Evolutionary conservation across 2,329 filamentous ascomycete species (phyloP).

Genomic region (Niveomyces coronatus): DNA sequence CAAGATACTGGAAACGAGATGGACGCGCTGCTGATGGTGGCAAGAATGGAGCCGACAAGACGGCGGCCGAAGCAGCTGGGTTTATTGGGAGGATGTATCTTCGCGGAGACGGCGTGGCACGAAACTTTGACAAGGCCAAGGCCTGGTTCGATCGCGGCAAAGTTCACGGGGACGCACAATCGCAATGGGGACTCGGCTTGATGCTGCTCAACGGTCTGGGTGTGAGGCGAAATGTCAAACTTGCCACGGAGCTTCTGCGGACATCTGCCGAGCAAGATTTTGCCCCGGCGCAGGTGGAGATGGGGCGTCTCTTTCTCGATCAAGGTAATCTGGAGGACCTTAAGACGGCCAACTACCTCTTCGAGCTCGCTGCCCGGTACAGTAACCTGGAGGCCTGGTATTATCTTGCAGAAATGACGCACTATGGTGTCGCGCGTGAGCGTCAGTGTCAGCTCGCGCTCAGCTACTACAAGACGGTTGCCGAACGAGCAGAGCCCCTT

Average conservation of each 20-base stretch:
- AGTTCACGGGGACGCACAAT: slow-evolving; percentile 65
- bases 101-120: slow-evolving; percentile 72
- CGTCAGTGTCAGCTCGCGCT: slow-evolving; percentile 68
- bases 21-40: slow-evolving; percentile 63
- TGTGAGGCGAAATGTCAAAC: slow-evolving; percentile 55
- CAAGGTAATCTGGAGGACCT: slow-evolving; percentile 63
- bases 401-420: slow-evolving; percentile 79
- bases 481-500: slow-evolving; percentile 60
- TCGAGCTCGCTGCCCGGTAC: slow-evolving; percentile 74
- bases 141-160: slow-evolving; percentile 79
- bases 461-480: slow-evolving; percentile 72
- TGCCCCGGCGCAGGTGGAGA: slow-evolving; percentile 67
- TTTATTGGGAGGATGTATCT: slow-evolving; percentile 85
- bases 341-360: slow-evolving; percentile 71
- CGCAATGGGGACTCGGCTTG: slow-evolving; percentile 73
- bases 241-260: slow-evolving; percentile 67
- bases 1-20: slow-evolving; percentile 71
- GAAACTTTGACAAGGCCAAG: slow-evolving; percentile 65
- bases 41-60: slow-evolving; percentile 61
- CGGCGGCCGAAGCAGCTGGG: slow-evolving; percentile 73
- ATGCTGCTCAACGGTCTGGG: slow-evolving; percentile 76
- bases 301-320: slow-evolving; percentile 77
- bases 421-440: slow-evolving; percentile 71
- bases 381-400: slow-evolving; percentile 84
- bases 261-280: slow-evolving; percentile 74